Base-by-base conservation (phyloP, 805 yeast genomes). In the Ogataea ganodermae region DNA sequence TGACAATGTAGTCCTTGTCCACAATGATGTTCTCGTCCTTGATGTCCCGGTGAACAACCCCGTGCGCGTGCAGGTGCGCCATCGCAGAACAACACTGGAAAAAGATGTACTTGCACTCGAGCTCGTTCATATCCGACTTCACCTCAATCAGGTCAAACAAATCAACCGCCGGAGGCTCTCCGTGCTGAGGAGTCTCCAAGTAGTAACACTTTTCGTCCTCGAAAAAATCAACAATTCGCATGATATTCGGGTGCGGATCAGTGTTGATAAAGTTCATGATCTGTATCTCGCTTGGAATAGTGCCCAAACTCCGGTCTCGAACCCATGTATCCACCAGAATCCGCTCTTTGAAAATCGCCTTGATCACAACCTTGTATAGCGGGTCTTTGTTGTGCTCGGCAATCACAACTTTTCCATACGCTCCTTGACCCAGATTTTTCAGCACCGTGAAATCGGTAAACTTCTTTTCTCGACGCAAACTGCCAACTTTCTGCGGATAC, bases 261-360 rank as follows among this genome's bases (percentile, higher is more conserved):
- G 72, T 69, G 59, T 83, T 84, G 49, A 92, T 69, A n/a, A 83
- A 82, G 24, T 92, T 84, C 89, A 94, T 84, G 38, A 94, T 83
- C 64, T 90, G 96, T 55, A 94, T 94, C 66, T 94, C 99, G n/a
- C 92, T 83, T 2, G 98, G 98, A 30, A 94, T 86, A 0, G 97
- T 91, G 5, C 99, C 99, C 35, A 94, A 70, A 50, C 78, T 79
- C 21, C 96, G 79, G 66, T 94, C 98, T 46, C 98, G 75, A 2
- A 90, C 96, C 99, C 99, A 94, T 0, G 98, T 90, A 65, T 94
- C 99, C 9, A 94, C 97, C 59, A 94, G 72, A 58, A 94, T 94
- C 48, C 96, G 78, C 57, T 89, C 96, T 60, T 94, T 94, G 62
- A 88, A 86, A 42, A 94, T 94, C 57, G 95, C 83, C 66, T 94